These are phyloP conservation scores for Tulasnella sp. DNA, from an alignment of 768 basidiomycete species.

Conservation along the genomic window DNA sequence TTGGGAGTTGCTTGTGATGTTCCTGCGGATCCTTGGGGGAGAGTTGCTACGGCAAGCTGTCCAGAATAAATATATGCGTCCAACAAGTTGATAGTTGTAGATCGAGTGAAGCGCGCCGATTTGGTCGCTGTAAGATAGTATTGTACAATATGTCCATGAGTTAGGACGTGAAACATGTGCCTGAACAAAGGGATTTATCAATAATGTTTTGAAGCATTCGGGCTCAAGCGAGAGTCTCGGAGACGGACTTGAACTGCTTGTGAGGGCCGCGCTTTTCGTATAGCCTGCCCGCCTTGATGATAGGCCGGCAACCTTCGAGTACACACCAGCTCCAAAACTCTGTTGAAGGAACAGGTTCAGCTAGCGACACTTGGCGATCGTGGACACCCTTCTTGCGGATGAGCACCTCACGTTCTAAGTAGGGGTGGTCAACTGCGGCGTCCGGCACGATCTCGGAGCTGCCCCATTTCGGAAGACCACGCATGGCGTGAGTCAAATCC, in stretches of 20 bases:
- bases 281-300: conserved; percentile 60
- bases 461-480: neutral
- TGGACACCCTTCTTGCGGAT: too few species aligned
- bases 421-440: neutral
- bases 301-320: conserved; percentile 63
- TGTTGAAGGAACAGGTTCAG: conserved; percentile 44
- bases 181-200: conserved; percentile 26
- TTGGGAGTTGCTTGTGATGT: conserved; percentile 20
- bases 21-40: conserved; percentile 28
- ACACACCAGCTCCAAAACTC: conserved; percentile 82
- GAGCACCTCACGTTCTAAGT: neutral
- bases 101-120: conserved; percentile 44
- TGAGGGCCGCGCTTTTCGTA: conserved; percentile 58
- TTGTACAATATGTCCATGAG: conserved; percentile 61
- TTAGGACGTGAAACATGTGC: conserved; percentile 59
- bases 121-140: conserved; percentile 54
- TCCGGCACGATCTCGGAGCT: conserved; percentile 1
- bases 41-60: conserved; percentile 56
- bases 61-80: conserved; percentile 85
- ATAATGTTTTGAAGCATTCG: neutral
- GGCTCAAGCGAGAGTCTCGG: neutral
- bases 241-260: conserved; percentile 66
- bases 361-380: too few species aligned
- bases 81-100: conserved; percentile 47
- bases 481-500: conserved; percentile 37